Conservation (phyloP, 164 flowering plant species). For the Stephania cephalantha region DNA sequence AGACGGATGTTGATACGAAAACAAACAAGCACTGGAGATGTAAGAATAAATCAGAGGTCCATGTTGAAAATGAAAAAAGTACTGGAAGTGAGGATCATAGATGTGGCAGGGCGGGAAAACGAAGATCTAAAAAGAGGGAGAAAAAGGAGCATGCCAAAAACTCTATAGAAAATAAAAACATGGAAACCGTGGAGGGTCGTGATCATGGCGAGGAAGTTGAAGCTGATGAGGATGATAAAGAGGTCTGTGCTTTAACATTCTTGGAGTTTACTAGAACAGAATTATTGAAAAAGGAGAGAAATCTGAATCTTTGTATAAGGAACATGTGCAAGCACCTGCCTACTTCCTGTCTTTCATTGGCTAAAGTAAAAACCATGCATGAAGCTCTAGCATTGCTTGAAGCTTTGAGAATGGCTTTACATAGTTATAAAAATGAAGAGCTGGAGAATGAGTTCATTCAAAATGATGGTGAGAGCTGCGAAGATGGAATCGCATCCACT, state of each 20-base stretch:
- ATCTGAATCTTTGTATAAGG: slow-evolving; percentile 17
- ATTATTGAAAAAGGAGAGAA: slow-evolving; percentile 4
- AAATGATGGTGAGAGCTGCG: background rate
- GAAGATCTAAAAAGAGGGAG: background rate
- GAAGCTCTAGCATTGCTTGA: slow-evolving; percentile 17
- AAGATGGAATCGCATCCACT: background rate
- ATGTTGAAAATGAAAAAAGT: too few species aligned
- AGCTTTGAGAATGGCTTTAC: background rate
- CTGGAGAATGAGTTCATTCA: background rate
- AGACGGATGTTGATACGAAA: too few species aligned
- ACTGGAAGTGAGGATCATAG: too few species aligned
- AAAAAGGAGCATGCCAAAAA: background rate
- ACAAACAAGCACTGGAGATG: too few species aligned
- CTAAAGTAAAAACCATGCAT: slow-evolving; percentile 23
- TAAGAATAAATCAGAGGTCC: too few species aligned
- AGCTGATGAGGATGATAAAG: background rate
- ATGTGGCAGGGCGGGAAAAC: too few species aligned
- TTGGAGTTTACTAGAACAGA: slow-evolving; percentile 24
- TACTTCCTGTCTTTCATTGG: slow-evolving; percentile 20
- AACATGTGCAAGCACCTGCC: slow-evolving; percentile 40
- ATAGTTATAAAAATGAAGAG: background rate
- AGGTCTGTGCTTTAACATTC: slow-evolving; percentile 15
- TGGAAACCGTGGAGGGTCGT: background rate
- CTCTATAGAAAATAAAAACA: background rate
- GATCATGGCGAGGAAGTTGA: slow-evolving; percentile 1